Evolutionary conservation across 257 asterid species (phyloP).

Genomic region (Salvia rosmarinus): DNA sequence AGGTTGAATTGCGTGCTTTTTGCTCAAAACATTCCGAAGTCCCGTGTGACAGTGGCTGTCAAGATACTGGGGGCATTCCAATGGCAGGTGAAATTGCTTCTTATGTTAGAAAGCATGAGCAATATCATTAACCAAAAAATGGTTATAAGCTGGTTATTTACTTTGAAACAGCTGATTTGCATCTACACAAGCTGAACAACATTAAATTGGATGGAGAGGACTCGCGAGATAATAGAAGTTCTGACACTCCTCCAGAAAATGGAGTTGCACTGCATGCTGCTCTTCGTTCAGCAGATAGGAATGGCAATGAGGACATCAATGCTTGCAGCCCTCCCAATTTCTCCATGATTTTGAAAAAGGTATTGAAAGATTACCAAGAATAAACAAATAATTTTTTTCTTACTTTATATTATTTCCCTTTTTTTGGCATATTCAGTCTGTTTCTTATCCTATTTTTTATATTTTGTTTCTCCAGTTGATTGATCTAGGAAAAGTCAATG

Average conservation of each 20-base stretch:
- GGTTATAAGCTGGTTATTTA: slow-evolving; percentile 37
- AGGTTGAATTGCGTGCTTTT: slow-evolving; percentile 97
- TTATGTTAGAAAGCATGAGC: slow-evolving; percentile 35
- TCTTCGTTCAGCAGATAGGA: slow-evolving; percentile 40
- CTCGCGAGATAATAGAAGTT: slow-evolving; percentile 41
- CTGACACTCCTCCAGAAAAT: slow-evolving; percentile 48
- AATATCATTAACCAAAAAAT: slow-evolving; percentile 29
- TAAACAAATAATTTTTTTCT: not conserved
- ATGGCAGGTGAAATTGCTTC: slow-evolving; percentile 55
- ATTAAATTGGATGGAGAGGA: slow-evolving; percentile 44
- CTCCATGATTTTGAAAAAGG: slow-evolving; percentile 73
- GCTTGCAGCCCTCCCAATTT: slow-evolving; percentile 48
- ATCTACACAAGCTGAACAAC: slow-evolving; percentile 48
- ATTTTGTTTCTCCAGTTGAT: slow-evolving; percentile 58
- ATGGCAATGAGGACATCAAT: slow-evolving; percentile 43
- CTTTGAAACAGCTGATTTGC: slow-evolving; percentile 42
- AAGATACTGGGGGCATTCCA: slow-evolving; percentile 45
- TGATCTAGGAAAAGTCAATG: slow-evolving; percentile 72
- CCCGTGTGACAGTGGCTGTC: slow-evolving; percentile 49
- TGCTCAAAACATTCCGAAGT: slow-evolving; percentile 90
- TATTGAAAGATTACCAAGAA: slow-evolving; percentile 37
- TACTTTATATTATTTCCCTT: not conserved
- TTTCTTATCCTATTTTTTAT: slow-evolving; percentile 9
- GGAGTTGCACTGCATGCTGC: slow-evolving; percentile 43
- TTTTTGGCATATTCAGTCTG: slow-evolving; percentile 1